These are phyloP conservation scores for Entophlyctis helioformis DNA, from an alignment of 192 early-diverging fungal genomes.

Conservation along the genomic window DNA sequence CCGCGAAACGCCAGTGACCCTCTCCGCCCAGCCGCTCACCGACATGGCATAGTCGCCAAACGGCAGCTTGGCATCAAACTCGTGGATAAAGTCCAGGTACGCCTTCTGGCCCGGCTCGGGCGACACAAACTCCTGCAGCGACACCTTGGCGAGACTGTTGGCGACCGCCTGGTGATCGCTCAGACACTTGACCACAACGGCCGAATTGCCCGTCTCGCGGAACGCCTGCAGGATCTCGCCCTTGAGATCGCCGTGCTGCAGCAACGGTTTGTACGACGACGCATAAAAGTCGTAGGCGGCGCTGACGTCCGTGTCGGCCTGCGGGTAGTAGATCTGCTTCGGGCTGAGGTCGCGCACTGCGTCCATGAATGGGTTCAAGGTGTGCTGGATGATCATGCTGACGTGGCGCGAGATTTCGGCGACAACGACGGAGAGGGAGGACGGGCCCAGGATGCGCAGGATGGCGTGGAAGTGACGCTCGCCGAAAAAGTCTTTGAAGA, in stretches of 20 bases:
- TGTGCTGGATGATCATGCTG: not conserved
- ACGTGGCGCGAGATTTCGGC: not conserved
- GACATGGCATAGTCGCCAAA: not conserved
- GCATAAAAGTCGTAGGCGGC: slow-evolving; percentile 25
- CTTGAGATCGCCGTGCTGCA: slow-evolving; percentile 16
- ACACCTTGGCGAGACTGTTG: not conserved
- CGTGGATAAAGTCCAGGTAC: slow-evolving; percentile 1
- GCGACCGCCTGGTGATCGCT: slow-evolving; percentile 15
- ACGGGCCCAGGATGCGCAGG: not conserved
- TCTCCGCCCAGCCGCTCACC: not conserved
- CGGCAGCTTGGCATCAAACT: slow-evolving; percentile 3
- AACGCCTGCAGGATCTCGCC: slow-evolving; percentile 33
- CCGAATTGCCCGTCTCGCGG: slow-evolving; percentile 28
- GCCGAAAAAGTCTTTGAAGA: slow-evolving; percentile 11
- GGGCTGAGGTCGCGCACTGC: not conserved
- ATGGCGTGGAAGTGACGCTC: slow-evolving; percentile 12
- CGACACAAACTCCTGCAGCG: not conserved
- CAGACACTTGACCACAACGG: slow-evolving; percentile 14
- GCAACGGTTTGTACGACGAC: slow-evolving; percentile 20
- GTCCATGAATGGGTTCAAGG: not conserved
- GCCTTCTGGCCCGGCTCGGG: slow-evolving; percentile 3
- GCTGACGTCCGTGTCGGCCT: no score
- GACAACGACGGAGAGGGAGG: not conserved
- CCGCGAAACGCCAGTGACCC: no score
- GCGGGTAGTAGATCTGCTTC: no score